Evolutionary conservation across 495 filamentous ascomycete genomes (phyloP).

Genomic region (Aspergillus cavernicola): DNA sequence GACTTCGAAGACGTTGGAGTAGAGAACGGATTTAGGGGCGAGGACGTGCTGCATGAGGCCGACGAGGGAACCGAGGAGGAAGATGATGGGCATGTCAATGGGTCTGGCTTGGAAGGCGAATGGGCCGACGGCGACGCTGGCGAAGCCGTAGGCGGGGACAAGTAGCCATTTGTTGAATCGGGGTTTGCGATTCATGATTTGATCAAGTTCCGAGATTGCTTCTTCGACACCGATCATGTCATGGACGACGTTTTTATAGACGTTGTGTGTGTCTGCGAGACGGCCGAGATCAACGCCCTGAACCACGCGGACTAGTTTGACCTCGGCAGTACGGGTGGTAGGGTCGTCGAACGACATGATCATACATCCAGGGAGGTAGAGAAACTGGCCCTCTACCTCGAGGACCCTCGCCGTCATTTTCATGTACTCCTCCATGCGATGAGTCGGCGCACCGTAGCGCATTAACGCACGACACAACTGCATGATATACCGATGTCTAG

Average conservation of each 20-base stretch:
- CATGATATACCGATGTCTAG: conserved; percentile 80
- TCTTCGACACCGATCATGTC: conserved; percentile 83
- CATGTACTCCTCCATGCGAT: conserved; percentile 85
- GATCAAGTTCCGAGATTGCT: conserved; percentile 66
- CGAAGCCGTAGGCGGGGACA: conserved; percentile 76
- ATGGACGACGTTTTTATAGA: conserved; percentile 92
- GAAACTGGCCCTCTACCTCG: conserved; percentile 84
- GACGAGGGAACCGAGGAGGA: conserved; percentile 76
- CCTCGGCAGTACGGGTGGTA: conserved; percentile 84
- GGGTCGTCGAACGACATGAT: conserved; percentile 92
- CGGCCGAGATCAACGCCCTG: conserved; percentile 84
- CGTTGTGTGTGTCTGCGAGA: conserved; percentile 77
- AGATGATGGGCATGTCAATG: conserved; percentile 85
- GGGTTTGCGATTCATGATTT: conserved; percentile 59
- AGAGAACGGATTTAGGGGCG: conserved; percentile 71
- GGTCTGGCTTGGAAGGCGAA: conserved; percentile 84
- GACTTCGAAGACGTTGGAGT: conserved; percentile 87
- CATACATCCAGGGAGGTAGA: conserved; percentile 94
- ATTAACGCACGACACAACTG: conserved; percentile 86
- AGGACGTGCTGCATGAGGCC: conserved; percentile 80
- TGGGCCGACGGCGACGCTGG: conserved; percentile 71
- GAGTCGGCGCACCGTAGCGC: conserved; percentile 75
- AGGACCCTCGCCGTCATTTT: conserved; percentile 84
- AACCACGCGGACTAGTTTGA: conserved; percentile 75
- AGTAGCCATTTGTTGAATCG: conserved; percentile 71